These are phyloP conservation scores for Daldinia childiae DNA, from an alignment of 495 filamentous ascomycete species.

Conservation along the genomic window DNA sequence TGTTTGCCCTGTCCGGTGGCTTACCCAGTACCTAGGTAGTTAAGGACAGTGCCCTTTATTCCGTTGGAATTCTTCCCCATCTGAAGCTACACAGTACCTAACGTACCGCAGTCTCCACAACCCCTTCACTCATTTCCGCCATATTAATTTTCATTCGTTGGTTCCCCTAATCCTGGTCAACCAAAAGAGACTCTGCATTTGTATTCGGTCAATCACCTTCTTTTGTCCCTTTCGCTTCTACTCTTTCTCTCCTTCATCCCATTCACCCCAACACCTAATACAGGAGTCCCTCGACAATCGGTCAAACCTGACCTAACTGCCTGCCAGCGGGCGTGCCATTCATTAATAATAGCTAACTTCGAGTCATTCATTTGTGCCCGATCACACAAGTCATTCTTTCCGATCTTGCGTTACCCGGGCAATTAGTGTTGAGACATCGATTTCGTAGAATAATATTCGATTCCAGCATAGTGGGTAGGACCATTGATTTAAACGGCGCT, in stretches of 20 bases:
- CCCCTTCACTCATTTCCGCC: conserved; percentile 50
- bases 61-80: conserved; percentile 36
- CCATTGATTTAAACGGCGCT: background rate
- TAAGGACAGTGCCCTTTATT: conserved; percentile 35
- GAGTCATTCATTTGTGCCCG: conserved; percentile 48
- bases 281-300: conserved; percentile 46
- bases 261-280: conserved; percentile 42
- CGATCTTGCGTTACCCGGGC: conserved; percentile 23
- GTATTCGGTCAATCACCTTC: conserved; percentile 42
- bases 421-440: conserved; percentile 36
- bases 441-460: conserved; percentile 35
- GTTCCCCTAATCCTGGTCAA: conserved; percentile 34
- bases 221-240: conserved; percentile 44
- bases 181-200: conserved; percentile 28
- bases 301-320: conserved; percentile 43
- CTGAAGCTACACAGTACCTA: conserved; percentile 12
- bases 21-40: background rate
- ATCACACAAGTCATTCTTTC: conserved; percentile 43
- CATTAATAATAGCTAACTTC: conserved; percentile 53
- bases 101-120: conserved; percentile 37
- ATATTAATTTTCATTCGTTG: conserved; percentile 46
- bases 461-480: conserved; percentile 15
- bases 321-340: conserved; percentile 61
- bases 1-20: conserved; percentile 23
- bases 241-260: conserved; percentile 50